phyloP scores from a whole-genome alignment of 495 filamentous ascomycete genomes.

The Aspergillus bridgeri region DNA sequence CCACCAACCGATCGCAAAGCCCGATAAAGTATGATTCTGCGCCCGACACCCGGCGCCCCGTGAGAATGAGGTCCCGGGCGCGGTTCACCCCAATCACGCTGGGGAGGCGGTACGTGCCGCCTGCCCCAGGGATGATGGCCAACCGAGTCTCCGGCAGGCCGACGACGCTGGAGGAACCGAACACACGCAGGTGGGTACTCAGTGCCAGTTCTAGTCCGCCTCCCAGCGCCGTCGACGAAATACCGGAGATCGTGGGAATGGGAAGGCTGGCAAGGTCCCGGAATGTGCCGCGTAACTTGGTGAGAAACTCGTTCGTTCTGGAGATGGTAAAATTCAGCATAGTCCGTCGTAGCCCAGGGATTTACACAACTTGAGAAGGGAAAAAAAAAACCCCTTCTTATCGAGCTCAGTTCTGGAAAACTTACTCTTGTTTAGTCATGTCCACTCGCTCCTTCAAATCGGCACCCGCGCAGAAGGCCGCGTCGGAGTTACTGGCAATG shows the following conservation, averaged over 20 bases:
- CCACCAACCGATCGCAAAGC: conserved; percentile 76
- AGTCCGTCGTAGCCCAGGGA: no score
- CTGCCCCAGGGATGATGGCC: conserved; percentile 91
- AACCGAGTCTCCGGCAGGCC: conserved; percentile 87
- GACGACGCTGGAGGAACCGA: conserved; percentile 67
- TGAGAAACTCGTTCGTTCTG: conserved; percentile 74
- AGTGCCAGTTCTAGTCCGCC: conserved; percentile 91
- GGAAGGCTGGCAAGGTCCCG: conserved; percentile 63
- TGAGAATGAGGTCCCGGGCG: conserved; percentile 81
- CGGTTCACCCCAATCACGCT: conserved; percentile 67
- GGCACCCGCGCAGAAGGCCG: conserved; percentile 88
- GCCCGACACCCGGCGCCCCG: conserved; percentile 73
- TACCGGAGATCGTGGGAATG: conserved; percentile 83
- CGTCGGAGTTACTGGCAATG: conserved; percentile 71
- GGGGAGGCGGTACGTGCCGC: conserved; percentile 84
- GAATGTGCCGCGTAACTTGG: conserved; percentile 68
- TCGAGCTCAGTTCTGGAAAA: no score
- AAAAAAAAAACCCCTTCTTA: no score
- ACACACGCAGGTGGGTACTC: conserved; percentile 78
- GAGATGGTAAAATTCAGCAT: background rate
- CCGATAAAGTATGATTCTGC: conserved; percentile 82
- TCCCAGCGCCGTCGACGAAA: conserved; percentile 78
- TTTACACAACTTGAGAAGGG: background rate
- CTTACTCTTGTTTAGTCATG: conserved; percentile 67
- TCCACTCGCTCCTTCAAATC: conserved; percentile 83